Conservation (phyloP, 2,329 filamentous ascomycete species). For the Emydomyces testavorans region DNA sequence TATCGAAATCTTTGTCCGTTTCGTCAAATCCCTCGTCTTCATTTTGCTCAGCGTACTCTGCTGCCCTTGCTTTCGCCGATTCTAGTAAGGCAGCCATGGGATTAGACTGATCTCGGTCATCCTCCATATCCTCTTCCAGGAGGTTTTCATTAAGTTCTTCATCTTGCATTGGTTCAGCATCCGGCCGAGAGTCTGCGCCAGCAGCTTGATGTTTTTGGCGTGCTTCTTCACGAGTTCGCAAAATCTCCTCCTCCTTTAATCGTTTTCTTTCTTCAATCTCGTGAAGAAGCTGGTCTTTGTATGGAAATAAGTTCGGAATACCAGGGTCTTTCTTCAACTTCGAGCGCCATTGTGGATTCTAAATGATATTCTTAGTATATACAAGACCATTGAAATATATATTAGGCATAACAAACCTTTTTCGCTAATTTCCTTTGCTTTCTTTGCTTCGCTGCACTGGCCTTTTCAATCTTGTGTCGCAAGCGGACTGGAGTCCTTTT, state of each 20-base stretch:
- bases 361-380: not conserved
- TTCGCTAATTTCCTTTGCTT: conserved; percentile 83
- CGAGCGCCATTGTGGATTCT: conserved; percentile 91
- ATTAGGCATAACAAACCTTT: conserved; percentile 43
- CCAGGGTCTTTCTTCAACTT: conserved; percentile 95
- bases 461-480: conserved; percentile 92
- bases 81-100: conserved; percentile 87
- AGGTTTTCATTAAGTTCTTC: conserved; percentile 30
- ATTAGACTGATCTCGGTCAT: conserved; percentile 59
- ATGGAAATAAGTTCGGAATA: conserved; percentile 93
- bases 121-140: conserved; percentile 41
- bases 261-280: conserved; percentile 85
- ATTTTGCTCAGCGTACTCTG: conserved; percentile 57
- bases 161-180: conserved; percentile 28
- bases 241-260: conserved; percentile 67
- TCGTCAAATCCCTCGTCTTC: conserved; percentile 49
- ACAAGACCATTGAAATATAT: not conserved
- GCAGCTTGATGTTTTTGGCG: conserved; percentile 32
- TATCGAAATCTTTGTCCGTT: conserved; percentile 37
- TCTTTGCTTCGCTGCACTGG: conserved; percentile 75
- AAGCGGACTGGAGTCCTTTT: conserved; percentile 84
- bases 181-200: conserved; percentile 22
- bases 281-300: conserved; percentile 87
- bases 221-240: conserved; percentile 58
- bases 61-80: conserved; percentile 66